Percentiles rank a stretch among this genome's conserved stretches.
These are phyloP conservation scores for Rosellinia necatrix DNA, from an alignment of 2,329 filamentous ascomycete species.

Conservation along the genomic window DNA sequence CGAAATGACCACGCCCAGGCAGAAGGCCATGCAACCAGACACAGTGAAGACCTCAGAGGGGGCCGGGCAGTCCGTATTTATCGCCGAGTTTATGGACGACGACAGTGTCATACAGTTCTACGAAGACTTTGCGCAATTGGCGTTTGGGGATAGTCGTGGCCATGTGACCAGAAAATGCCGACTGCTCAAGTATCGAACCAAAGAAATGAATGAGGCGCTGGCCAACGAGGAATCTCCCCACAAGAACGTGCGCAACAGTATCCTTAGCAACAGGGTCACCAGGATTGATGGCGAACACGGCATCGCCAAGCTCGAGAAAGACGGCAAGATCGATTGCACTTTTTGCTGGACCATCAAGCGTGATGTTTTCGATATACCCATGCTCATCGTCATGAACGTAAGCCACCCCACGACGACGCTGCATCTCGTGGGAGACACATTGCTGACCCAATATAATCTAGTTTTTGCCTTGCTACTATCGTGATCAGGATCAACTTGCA, in stretches of 20 bases:
- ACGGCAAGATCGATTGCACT: conserved; percentile 91
- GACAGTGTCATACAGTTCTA: conserved; percentile 94
- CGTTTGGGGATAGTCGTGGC: conserved; percentile 88
- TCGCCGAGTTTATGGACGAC: conserved; percentile 91
- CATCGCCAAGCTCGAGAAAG: conserved; percentile 80
- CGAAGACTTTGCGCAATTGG: conserved; percentile 90
- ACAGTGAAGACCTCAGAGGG: conserved; percentile 48
- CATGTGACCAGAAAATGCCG: conserved; percentile 83
- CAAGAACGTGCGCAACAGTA: conserved; percentile 52
- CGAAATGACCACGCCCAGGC: conserved; percentile 57
- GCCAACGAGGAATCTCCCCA: conserved; percentile 49
- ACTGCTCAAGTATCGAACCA: conserved; percentile 86
- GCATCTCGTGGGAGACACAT: background rate
- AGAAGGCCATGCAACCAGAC: conserved; percentile 51
- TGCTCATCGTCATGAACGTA: conserved; percentile 98
- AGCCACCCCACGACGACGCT: conserved; percentile 54
- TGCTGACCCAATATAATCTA: conserved; percentile 40
- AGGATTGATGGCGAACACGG: conserved; percentile 74
- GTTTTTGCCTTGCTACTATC: conserved; percentile 65
- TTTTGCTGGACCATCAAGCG: conserved; percentile 97
- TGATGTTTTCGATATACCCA: conserved; percentile 97
- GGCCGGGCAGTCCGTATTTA: conserved; percentile 77
- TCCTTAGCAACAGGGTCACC: conserved; percentile 63
- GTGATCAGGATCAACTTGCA: conserved; percentile 61
- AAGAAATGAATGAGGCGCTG: conserved; percentile 56